Evolutionary conservation across 129 eudicot species (phyloP), one percentile per base, ranked within the genome.

Genomic region (Arctium lappa): DNA sequence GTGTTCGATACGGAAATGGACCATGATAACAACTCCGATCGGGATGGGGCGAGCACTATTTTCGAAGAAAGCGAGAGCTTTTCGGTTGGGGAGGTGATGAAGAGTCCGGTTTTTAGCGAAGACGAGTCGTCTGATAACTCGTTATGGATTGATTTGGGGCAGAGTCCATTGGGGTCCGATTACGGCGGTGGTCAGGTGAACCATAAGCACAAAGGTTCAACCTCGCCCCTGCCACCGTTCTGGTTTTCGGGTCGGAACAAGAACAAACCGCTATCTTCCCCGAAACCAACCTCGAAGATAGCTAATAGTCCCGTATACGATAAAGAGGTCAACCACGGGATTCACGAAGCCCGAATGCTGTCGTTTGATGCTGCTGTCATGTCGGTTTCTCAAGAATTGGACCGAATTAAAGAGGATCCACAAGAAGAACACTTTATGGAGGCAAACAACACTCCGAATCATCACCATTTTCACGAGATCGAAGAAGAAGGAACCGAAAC

Each of bases 341-440:
- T 76, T 27, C 82, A 79, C 37, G 91, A 88, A 29, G 87, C 89
- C 48, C 88, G 83, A 46, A 88, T 93, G 83, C 75, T 95, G 80
- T 95, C 99, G 7, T 95, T 95, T 79, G 99, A 95, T 90, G 99
- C 99, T 33, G 99, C 99, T 27, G 92, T 95, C 76, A 93, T 88
- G 79, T 95, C 98, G 27, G 98, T 91, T 74, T 91, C 99, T 65
- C 99, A 90, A 65, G 97, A 94, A 82, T 31, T 84, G 56, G 96
- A 92, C 79, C 90, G 89, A 31, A 79, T 87, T 34, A 89, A 88
- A 73, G 95, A 84, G 81, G 90, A 90, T 6, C 91, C 92, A 1
- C 91, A 82, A 65, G 95, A 92, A 83, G 88, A 85, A 46, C 89
- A 85, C 66, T 78, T 81, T 12, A 83, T 39, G 31, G 87, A 85